A percentile compares a stretch with the other conserved stretches of the same genome.
Conservation (phyloP, 139 green algal species). For the Auxenochlorella pyrenoidosa region DNA sequence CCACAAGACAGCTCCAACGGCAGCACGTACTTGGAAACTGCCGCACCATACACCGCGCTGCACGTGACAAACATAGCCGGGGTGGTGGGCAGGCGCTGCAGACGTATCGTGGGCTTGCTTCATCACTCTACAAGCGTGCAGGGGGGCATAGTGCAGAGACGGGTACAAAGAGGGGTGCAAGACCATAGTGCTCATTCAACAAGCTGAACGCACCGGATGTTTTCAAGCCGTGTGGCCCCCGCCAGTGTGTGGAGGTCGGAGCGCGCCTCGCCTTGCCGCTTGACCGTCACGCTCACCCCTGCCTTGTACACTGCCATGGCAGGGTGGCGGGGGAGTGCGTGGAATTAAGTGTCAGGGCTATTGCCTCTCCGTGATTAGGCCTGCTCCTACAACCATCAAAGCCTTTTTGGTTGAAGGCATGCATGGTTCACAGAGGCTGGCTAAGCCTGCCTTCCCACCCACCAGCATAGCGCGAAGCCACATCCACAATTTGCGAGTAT, state of each 20-base stretch:
- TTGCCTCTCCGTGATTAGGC: too few relatives aligned
- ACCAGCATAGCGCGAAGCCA: slow-evolving; percentile 80
- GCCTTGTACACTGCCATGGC: slow-evolving; percentile 60
- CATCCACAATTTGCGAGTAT: slow-evolving; percentile 87
- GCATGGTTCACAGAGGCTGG: neutral
- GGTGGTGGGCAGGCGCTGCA: neutral
- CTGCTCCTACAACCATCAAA: too few relatives aligned
- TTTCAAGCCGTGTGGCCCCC: slow-evolving; percentile 11
- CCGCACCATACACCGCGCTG: slow-evolving; percentile 82
- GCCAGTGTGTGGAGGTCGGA: slow-evolving; percentile 80
- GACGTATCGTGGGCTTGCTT: neutral
- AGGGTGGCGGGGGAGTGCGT: too few relatives aligned
- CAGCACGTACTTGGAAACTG: slow-evolving; percentile 76
- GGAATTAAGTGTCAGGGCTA: too few relatives aligned
- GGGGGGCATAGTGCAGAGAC: neutral
- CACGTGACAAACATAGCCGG: neutral
- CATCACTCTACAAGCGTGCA: neutral
- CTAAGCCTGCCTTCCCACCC: neutral
- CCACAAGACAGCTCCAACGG: slow-evolving; percentile 44
- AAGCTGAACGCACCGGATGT: slow-evolving; percentile 13
- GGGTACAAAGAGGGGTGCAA: too few relatives aligned
- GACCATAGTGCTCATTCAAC: too few relatives aligned
- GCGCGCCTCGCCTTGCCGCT: slow-evolving; percentile 77
- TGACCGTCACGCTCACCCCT: slow-evolving; percentile 60
- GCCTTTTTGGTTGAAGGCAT: too few relatives aligned